Conservation (phyloP, 805 yeast genomes). For the Komagataella pastoris region DNA sequence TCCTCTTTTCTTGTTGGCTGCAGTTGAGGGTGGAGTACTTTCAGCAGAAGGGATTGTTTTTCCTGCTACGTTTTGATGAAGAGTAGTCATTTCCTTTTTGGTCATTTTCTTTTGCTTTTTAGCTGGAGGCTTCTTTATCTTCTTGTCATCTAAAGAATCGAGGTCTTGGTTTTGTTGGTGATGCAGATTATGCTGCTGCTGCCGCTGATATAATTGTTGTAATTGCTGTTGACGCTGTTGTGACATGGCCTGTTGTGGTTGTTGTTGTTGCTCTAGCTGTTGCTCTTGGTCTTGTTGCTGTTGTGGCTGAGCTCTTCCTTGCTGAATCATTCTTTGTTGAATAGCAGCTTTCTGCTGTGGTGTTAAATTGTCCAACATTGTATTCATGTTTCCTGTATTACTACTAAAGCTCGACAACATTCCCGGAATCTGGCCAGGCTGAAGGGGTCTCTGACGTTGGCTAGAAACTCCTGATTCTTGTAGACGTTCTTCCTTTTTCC, state of each 20-base stretch:
- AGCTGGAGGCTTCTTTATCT: slow-evolving; percentile 1
- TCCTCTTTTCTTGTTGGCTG: slow-evolving; percentile 1
- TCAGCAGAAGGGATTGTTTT: slow-evolving; percentile 13
- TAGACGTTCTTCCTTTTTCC: slow-evolving; percentile 48
- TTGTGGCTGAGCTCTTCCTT: slow-evolving; percentile 4
- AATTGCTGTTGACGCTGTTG: slow-evolving; percentile 4
- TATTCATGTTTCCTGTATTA: neutral
- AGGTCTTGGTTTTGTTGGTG: neutral
- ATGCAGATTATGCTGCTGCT: slow-evolving; percentile 1
- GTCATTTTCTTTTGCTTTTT: slow-evolving; percentile 18
- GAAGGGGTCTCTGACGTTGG: slow-evolving; percentile 5
- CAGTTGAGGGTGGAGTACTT: slow-evolving; percentile 6
- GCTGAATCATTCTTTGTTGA: slow-evolving; percentile 3
- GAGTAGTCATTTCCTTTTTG: slow-evolving; percentile 16
- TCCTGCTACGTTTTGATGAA: slow-evolving; percentile 13
- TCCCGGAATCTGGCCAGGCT: slow-evolving; percentile 1
- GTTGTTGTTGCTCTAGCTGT: slow-evolving; percentile 6
- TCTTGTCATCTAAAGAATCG: neutral
- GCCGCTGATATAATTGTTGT: slow-evolving; percentile 9
- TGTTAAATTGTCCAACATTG: slow-evolving; percentile 3
- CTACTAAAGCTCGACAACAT: neutral
- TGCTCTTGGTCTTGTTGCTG: neutral
- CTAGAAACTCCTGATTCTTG: slow-evolving; percentile 25
- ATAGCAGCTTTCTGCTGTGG: slow-evolving; percentile 4
- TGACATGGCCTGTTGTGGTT: slow-evolving; percentile 7